Conservation (phyloP, 2,329 filamentous ascomycete genomes). For the Xylaria sp. region DNA sequence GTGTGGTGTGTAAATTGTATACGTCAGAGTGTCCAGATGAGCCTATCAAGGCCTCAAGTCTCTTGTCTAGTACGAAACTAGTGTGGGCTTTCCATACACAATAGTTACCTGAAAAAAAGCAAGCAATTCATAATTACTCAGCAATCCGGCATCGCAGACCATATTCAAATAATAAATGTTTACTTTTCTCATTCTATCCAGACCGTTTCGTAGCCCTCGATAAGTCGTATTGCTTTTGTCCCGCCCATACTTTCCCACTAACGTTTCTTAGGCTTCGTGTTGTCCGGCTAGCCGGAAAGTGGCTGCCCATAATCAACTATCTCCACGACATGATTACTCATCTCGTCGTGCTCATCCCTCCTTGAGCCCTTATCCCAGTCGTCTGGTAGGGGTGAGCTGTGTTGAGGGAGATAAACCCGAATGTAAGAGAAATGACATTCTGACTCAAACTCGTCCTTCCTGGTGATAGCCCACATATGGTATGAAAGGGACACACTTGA, state of each 20-base stretch:
- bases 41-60: neutral
- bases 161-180: slow-evolving; percentile 15
- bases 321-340: slow-evolving; percentile 10
- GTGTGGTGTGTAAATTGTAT: neutral
- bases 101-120: slow-evolving; percentile 20
- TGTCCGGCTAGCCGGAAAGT: slow-evolving; percentile 10
- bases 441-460: neutral
- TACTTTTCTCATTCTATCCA: slow-evolving; percentile 20
- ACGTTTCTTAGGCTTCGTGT: slow-evolving; percentile 9
- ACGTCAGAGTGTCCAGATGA: neutral
- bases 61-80: slow-evolving; percentile 16
- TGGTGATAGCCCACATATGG: neutral
- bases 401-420: neutral
- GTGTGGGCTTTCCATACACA: slow-evolving; percentile 10
- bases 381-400: slow-evolving; percentile 1
- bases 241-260: slow-evolving; percentile 12
- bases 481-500: neutral
- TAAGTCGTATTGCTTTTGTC: slow-evolving; percentile 26
- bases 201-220: slow-evolving; percentile 11
- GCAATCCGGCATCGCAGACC: slow-evolving; percentile 6
- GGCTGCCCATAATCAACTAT: slow-evolving; percentile 8
- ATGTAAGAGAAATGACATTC: neutral
- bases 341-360: neutral
- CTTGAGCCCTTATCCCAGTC: neutral
- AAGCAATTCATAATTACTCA: slow-evolving; percentile 14